Conservation (phyloP, 306 rosid species). For the Lathyrus oleraceus region DNA sequence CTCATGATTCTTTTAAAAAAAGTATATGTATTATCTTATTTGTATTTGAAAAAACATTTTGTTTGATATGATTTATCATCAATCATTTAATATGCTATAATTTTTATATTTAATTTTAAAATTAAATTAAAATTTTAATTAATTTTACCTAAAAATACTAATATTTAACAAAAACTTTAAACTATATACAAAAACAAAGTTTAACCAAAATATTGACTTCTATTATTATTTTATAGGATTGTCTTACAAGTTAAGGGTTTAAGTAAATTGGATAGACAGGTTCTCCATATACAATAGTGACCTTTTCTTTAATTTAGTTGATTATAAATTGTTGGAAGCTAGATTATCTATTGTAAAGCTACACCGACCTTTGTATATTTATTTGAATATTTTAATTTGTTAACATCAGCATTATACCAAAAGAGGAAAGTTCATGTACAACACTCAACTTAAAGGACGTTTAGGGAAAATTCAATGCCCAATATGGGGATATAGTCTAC, state of each 20-base stretch:
- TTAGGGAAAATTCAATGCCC: background rate
- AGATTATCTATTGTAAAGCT: background rate
- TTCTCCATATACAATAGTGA: background rate
- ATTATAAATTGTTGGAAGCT: background rate
- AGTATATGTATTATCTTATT: no score
- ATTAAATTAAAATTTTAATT: no score
- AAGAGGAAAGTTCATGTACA: background rate
- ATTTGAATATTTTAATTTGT: background rate
- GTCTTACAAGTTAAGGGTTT: constrained; percentile 7
- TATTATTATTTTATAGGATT: constrained; percentile 9
- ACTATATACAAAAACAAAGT: background rate
- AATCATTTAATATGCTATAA: no score
- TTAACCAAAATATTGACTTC: constrained; percentile 16
- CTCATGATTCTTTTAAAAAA: no score
- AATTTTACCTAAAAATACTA: no score
- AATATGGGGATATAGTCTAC: no score
- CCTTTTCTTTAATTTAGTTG: background rate
- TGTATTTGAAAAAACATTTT: no score
- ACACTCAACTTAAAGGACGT: background rate
- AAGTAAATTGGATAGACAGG: background rate
- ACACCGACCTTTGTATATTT: background rate
- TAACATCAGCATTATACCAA: background rate
- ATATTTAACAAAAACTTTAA: no score
- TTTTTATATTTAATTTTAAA: no score
- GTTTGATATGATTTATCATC: no score